Conservation (phyloP, 441 rosid genomes). For the Populus tomentosa region DNA sequence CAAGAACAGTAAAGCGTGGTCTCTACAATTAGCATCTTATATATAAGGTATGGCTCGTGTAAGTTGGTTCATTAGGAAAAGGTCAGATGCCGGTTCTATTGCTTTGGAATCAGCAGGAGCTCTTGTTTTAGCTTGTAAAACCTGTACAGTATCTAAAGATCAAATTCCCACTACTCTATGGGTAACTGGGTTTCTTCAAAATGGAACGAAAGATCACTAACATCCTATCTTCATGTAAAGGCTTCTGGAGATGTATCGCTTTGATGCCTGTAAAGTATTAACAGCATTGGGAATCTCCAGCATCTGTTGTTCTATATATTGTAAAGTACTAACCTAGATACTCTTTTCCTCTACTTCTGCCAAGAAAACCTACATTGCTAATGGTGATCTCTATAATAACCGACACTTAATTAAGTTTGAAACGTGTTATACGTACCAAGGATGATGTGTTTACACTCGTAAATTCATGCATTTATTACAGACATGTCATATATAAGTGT, state of each 20-base stretch:
- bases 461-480: no score
- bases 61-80: neutral
- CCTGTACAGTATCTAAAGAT: neutral
- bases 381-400: no score
- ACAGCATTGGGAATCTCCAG: slow-evolving; percentile 41
- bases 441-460: no score
- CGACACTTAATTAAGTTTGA: no score
- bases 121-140: neutral
- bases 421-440: no score
- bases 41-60: neutral
- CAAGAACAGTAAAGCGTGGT: neutral
- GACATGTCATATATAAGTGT: no score
- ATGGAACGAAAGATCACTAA: neutral
- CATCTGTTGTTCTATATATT: slow-evolving; percentile 54
- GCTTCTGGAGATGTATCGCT: slow-evolving; percentile 18
- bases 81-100: neutral
- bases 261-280: slow-evolving; percentile 14
- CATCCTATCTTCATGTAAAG: slow-evolving; percentile 17
- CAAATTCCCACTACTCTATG: neutral
- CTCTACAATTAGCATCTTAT: neutral
- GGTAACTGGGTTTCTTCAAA: neutral
- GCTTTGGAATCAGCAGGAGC: neutral
- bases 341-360: no score
- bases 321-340: no score
- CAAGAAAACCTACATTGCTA: no score